These are phyloP conservation scores for Stephania yunnanensis DNA, from an alignment of 164 flowering plant species.

Conservation along the genomic window DNA sequence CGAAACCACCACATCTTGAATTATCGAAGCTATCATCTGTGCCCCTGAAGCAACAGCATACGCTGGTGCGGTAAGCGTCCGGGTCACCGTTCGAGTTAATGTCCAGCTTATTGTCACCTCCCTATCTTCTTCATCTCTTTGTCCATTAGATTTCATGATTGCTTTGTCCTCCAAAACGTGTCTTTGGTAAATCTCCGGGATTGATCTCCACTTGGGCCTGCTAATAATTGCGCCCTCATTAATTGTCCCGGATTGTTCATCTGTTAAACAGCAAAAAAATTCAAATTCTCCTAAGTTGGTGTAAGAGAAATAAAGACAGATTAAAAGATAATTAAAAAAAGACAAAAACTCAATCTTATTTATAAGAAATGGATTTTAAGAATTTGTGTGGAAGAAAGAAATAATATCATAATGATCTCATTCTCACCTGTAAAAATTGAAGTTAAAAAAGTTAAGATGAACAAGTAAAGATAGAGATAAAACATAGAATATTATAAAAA, in stretches of 20 bases:
- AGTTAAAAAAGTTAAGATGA: no score
- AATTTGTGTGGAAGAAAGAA: no score
- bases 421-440: no score
- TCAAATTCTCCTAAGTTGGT: no score
- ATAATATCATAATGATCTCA: no score
- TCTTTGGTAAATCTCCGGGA: constrained; percentile 32
- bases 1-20: constrained; percentile 25
- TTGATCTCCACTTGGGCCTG: constrained; percentile 38
- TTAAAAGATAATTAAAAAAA: no score
- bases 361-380: no score
- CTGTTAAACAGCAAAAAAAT: constrained; percentile 33
- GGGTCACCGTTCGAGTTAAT: constrained; percentile 26
- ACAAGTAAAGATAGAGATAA: no score
- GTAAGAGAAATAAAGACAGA: no score
- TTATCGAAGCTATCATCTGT: constrained; percentile 30
- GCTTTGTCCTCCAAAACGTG: constrained; percentile 17
- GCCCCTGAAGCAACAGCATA: constrained; percentile 34
- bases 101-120: constrained; percentile 18
- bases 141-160: no score
- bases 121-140: background rate
- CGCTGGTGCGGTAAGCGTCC: constrained; percentile 36
- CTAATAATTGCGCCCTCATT: constrained; percentile 24
- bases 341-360: no score
- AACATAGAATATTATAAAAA: no score
- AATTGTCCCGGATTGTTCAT: constrained; percentile 42